Conservation (phyloP, 805 yeast species). For the Metschnikowia aberdeeniae region DNA sequence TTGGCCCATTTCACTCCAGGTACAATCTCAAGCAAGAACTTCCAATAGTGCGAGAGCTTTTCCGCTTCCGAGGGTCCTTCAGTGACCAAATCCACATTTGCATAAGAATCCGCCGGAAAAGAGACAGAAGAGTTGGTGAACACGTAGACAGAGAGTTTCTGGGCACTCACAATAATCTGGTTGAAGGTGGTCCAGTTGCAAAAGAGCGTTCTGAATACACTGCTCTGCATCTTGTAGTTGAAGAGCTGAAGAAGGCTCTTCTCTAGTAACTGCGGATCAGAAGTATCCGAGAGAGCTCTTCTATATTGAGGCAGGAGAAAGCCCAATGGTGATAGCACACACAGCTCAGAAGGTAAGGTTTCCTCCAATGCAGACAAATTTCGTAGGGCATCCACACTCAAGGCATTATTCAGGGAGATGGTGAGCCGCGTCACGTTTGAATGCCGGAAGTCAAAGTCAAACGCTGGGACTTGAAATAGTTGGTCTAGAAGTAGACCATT, state of each 20-base stretch:
- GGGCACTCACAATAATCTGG: background rate
- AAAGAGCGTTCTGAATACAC: background rate
- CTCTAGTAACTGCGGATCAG: background rate
- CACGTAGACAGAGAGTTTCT: background rate
- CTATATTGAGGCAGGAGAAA: conserved; percentile 1
- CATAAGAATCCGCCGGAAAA: background rate
- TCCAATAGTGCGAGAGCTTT: background rate
- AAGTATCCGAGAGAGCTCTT: background rate
- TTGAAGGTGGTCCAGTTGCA: background rate
- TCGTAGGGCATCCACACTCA: conserved; percentile 8
- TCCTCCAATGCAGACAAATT: conserved; percentile 9
- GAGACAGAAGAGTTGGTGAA: background rate
- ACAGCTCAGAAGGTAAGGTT: conserved; percentile 3
- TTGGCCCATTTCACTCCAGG: background rate
- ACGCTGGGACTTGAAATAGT: background rate
- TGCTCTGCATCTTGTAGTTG: background rate
- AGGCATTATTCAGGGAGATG: conserved; percentile 7
- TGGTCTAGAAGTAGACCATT: background rate
- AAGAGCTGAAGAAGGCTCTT: conserved; percentile 1
- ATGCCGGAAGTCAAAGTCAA: background rate
- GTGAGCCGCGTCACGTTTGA: conserved; percentile 5
- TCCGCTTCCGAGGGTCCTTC: background rate
- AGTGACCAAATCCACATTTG: background rate
- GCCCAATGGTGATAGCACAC: conserved; percentile 15
- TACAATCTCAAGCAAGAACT: background rate